Evolutionary conservation across 2,329 filamentous ascomycete genomes (phyloP).

Genomic region (Pseudogymnoascus pannorum): DNA sequence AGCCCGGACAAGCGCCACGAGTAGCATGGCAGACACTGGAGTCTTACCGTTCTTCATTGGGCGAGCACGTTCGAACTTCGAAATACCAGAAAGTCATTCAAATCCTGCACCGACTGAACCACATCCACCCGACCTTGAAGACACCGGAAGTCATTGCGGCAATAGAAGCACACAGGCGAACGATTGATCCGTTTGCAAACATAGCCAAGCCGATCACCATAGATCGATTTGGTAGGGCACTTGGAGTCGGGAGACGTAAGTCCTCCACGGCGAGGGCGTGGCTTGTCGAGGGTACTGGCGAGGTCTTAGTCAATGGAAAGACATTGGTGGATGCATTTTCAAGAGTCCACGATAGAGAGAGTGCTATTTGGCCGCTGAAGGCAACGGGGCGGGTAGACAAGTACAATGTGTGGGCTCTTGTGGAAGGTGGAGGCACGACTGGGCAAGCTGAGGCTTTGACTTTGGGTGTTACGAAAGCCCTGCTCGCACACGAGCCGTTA

Average conservation of each 20-base stretch:
- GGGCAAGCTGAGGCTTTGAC: slow-evolving; percentile 95
- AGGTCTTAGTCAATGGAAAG: slow-evolving; percentile 86
- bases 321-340: slow-evolving; percentile 75
- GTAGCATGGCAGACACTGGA: slow-evolving; percentile 74
- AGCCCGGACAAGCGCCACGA: slow-evolving; percentile 58
- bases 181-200: slow-evolving; percentile 63
- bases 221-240: slow-evolving; percentile 69
- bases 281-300: slow-evolving; percentile 86
- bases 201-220: slow-evolving; percentile 55
- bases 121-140: slow-evolving; percentile 72
- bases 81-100: slow-evolving; percentile 73
- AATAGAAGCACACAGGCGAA: slow-evolving; percentile 64
- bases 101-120: slow-evolving; percentile 72
- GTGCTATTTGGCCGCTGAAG: slow-evolving; percentile 84
- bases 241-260: slow-evolving; percentile 82
- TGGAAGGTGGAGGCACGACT: slow-evolving; percentile 81
- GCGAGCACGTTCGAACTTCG: slow-evolving; percentile 65
- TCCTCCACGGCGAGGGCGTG: slow-evolving; percentile 76
- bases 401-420: slow-evolving; percentile 90
- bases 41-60: slow-evolving; percentile 65
- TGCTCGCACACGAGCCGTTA: slow-evolving; percentile 85
- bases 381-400: slow-evolving; percentile 79
- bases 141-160: slow-evolving; percentile 60
- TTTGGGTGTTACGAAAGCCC: slow-evolving; percentile 77
- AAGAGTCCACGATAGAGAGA: slow-evolving; percentile 88